Evolutionary conservation across 179 eudicot genomes (phyloP).

Genomic region (Drosera spatulata): DNA sequence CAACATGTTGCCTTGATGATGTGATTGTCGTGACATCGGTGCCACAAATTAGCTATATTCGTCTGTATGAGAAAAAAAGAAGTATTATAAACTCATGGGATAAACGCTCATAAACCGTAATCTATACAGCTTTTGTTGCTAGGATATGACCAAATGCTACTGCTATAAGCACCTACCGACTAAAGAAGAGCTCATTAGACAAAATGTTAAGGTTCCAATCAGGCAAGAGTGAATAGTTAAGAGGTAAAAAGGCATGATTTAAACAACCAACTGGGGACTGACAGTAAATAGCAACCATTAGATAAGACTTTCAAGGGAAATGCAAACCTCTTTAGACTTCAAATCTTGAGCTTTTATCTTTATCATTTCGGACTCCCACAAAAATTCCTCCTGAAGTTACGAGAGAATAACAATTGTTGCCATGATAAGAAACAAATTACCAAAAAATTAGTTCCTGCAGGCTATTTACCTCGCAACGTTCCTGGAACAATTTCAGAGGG

Average conservation of each 20-base stretch:
- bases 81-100: too few relatives aligned
- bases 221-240: not conserved
- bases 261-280: not conserved
- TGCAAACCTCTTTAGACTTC: slow-evolving; percentile 89
- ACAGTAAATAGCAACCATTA: not conserved
- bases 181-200: not conserved
- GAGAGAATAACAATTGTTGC: not conserved
- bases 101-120: too few relatives aligned
- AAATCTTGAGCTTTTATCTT: slow-evolving; percentile 97
- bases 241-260: not conserved
- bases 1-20: too few relatives aligned
- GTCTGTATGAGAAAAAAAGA: too few relatives aligned
- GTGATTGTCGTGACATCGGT: too few relatives aligned
- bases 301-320: not conserved
- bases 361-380: slow-evolving; percentile 95
- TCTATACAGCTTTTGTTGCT: too few relatives aligned
- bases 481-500: slow-evolving; percentile 85
- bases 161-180: not conserved
- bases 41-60: too few relatives aligned
- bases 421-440: not conserved
- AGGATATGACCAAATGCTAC: not conserved
- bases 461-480: slow-evolving; percentile 82
- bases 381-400: slow-evolving; percentile 72
- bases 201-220: not conserved
- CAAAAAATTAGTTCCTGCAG: not conserved